Evolutionary conservation across 2,329 filamentous ascomycete species (phyloP), one percentile per base, ranked within the genome.

Genomic region (Rutstroemia sp.): DNA sequence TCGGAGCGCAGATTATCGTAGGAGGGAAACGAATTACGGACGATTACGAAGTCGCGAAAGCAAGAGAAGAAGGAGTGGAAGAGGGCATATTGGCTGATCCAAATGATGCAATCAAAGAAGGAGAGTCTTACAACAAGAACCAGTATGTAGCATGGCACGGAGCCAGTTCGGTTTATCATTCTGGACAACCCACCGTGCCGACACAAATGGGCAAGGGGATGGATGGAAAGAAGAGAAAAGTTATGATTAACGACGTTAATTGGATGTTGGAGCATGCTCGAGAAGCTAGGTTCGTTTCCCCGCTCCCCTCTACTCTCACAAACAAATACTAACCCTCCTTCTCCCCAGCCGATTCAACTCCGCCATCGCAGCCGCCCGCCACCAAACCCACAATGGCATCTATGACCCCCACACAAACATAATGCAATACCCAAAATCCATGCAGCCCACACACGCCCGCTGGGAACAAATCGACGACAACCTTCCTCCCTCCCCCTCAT

Each of bases 81-180:
- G 92, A 96, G 70, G 94, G 94, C 61, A 90, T 95, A 69, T 70
- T 97, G 23, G 94, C 92, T 17, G 94, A 97, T 67, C 92, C 92
- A 0, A 87, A 91, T 58, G 94, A 99, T 71, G 80, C 92, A 44
- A 81, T 91, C 25, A 80, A 81, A 8, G 76, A 79, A n/a, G 88
- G 87, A 41, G 87, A 95, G 69, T 79, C 85, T n/a, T 99, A 99
- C 78, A 96, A 99, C 77, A 91, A 92, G 74, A 99, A 99, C 69
- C 92, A 96, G 71, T 99, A 96, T 68, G 94, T 99, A 27, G 94
- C 94, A 27, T 99, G 94, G 94, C 92, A 96, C 70, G 94, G 94
- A 50, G 94, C 94, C 48, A 97, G 92, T 70, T 86, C 89, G 41
- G 94, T 99, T 23, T 99, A 99, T 70, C 91, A 97, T 70, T 90